Base-by-base conservation (phyloP, 2,329 filamentous ascomycete genomes). In the Colletotrichum lupini region DNA sequence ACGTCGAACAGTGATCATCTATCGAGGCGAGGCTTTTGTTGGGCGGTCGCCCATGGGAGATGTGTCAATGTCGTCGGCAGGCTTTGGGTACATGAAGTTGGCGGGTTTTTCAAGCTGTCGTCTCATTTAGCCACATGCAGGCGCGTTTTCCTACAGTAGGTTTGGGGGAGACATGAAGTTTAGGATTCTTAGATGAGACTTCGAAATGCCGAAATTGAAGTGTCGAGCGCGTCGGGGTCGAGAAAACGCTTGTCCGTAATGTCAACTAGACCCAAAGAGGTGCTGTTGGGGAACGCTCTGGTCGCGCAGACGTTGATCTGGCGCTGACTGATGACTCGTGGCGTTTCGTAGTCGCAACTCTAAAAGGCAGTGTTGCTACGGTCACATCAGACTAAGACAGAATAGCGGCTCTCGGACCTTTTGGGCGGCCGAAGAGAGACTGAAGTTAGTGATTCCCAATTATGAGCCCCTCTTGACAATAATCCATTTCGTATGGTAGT, bases 261-360 rank as follows among this genome's bases (percentile, higher is more conserved):
- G 19, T 19, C 42, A 49, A 22, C 42, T n/a, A 49, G 42, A 49
- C 42, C 42, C 1, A 49, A 49, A 22, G 8, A 19, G 42, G 42
- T 49, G 19, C 9, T 49, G 7, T 49, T 49, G 42, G 16, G 42
- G 42, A 11, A 22, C 42, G 16, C 42, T 49, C 42, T 49, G 42
- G 19, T 49, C 42, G 42, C 42, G 37, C 37, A 42, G 49, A 53
- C 49, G 22, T 53, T 24, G n/a, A 53, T 53, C 49, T 53, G 49
- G 56, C 16, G 55, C 22, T 32, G 55, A 30, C 19, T 19, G 26
- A 53, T 67, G 66, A 68, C 66, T 63, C 58, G 46, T 19, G 28
- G 42, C 24, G 66, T 68, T 68, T 68, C 46, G 49, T 56, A 56
- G 58, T 22, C 46, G 42, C 66, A 68, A 68, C 66, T 63, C 22